Base-by-base conservation (phyloP, 371 early-diverging fungal species). In the Massospora cicadina region DNA sequence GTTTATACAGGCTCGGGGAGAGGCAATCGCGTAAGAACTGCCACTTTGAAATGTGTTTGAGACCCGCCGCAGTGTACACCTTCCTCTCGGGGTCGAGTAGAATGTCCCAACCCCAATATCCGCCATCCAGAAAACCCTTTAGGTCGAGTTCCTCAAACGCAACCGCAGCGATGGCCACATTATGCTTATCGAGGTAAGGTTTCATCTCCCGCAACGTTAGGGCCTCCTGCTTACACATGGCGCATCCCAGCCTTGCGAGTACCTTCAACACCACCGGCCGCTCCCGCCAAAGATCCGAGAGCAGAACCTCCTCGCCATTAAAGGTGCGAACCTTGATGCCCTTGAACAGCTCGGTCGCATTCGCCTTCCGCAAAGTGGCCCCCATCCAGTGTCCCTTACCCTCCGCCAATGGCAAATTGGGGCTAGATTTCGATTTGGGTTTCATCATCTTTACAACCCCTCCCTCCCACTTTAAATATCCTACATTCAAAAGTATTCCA, bases 21-120 rank as follows among this genome's bases (percentile, higher is more conserved):
- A 62, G 7, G 12, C 32, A n/a, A 31, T 43, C 31, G 21, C n/a
- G n/a, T 12, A 62, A 21, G 43, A 33, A 43, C 31, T 30, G 10
- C 17, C 21, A n/a, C 25, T 25, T 10, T 13, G 62, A 43, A 13
- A 62, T 43, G 23, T n/a, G 31, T 5, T 17, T 2, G 3, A 62
- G 33, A 12, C 30, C 30, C 26, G 62, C 62, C 25, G 62, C 62
- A 25, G 32, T 31, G 27, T 62, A 62, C 21, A 33, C 62, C 17
- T 62, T 62, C 2, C 33, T 13, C 43, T 62, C 62, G 7, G 62
- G 62, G 53, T 62, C 62, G 2, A 62, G 17, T 43, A 33, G 43
- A 5, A 62, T 62, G 5, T 62, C 28, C 62, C 62, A 62, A 23
- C 30, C 43, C 62, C 62, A 62, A 31, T 62, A 62, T 3, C 62